Percentiles rank a stretch among this genome's conserved stretches.
Evolutionary conservation across 148 eudicot genomes (phyloP).

Genomic region (Arctostaphylos glauca): DNA sequence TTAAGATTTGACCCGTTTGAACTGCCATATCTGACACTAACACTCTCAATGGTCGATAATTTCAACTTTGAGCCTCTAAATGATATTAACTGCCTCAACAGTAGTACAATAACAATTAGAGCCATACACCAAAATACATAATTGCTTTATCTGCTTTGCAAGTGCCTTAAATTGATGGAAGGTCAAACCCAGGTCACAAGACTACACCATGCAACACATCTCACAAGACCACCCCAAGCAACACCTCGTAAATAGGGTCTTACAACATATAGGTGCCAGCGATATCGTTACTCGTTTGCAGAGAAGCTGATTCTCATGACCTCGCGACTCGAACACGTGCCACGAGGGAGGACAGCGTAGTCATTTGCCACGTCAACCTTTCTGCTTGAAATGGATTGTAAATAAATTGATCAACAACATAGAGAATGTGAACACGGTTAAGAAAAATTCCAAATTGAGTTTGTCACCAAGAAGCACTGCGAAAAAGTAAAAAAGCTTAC

Average conservation of each 20-base stretch:
- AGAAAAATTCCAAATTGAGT: not conserved
- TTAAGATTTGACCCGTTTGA: not conserved
- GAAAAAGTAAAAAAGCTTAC: not conserved
- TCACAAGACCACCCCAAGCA: not conserved
- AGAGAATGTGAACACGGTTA: not conserved
- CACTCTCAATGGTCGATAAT: not conserved
- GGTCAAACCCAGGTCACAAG: not conserved
- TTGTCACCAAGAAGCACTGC: not conserved
- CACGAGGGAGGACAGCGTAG: not conserved
- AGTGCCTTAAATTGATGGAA: not conserved
- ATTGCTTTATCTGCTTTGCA: not conserved
- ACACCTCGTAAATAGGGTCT: not conserved
- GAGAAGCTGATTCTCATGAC: not conserved
- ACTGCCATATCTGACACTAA: not conserved
- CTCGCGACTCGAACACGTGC: not conserved
- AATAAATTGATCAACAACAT: not conserved
- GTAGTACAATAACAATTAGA: not conserved
- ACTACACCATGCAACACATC: not conserved
- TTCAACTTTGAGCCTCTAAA: not conserved
- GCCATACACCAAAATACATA: not conserved
- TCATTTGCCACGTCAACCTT: not conserved
- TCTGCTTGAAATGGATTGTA: not conserved
- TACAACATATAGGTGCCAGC: not conserved
- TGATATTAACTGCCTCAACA: not conserved
- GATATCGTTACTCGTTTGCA: not conserved